Evolutionary conservation across 179 eudicot species (phyloP).

Genomic region (Silene vulgaris): DNA sequence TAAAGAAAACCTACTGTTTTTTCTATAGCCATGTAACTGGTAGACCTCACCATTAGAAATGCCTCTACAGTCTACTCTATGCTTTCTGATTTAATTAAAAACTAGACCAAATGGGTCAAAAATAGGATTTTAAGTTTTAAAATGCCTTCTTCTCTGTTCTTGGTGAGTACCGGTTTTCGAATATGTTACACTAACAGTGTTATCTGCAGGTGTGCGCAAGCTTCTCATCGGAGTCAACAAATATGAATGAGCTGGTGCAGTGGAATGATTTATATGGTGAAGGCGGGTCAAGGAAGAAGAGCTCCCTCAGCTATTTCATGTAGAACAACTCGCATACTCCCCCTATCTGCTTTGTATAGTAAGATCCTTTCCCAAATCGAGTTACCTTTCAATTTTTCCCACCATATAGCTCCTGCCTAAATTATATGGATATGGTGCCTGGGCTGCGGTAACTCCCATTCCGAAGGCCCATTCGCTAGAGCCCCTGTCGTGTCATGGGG

Average conservation of each 20-base stretch:
- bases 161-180: too few relatives aligned
- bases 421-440: not conserved
- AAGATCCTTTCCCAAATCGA: not conserved
- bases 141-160: too few relatives aligned
- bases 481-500: not conserved
- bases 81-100: too few relatives aligned
- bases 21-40: too few relatives aligned
- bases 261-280: conserved; percentile 93
- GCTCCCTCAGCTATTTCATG: conserved; percentile 85
- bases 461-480: not conserved
- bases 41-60: too few relatives aligned
- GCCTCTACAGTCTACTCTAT: too few relatives aligned
- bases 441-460: not conserved
- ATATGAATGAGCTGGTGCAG: conserved; percentile 66
- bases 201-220: conserved; percentile 83
- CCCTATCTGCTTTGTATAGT: not conserved
- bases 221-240: conserved; percentile 76
- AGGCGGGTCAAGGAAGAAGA: conserved; percentile 90
- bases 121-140: too few relatives aligned
- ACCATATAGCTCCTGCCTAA: not conserved
- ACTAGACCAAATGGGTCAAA: too few relatives aligned
- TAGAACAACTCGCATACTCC: conserved; percentile 24
- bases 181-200: not conserved
- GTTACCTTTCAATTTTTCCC: conserved; percentile 15
- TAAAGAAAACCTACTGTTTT: too few relatives aligned